phyloP scores from a whole-genome alignment of 2,329 filamentous ascomycete species.

The Venturia nashicola region DNA sequence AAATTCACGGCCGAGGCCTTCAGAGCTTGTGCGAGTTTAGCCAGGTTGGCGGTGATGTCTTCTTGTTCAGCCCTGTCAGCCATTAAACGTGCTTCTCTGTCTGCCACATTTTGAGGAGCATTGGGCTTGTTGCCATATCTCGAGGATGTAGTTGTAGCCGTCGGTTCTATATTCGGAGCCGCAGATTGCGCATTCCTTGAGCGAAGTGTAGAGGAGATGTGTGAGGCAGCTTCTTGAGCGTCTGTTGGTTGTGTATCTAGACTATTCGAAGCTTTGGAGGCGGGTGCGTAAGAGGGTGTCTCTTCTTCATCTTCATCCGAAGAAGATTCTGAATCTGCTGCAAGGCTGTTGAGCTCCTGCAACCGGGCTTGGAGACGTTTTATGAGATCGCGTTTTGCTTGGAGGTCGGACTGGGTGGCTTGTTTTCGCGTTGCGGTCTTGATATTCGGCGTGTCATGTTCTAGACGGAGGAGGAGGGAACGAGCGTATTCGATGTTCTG shows the following conservation, averaged over 20 bases:
- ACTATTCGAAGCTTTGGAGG: slow-evolving; percentile 17
- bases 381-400: slow-evolving; percentile 51
- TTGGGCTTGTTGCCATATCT: not conserved
- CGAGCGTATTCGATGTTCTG: slow-evolving; percentile 64
- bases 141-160: not conserved
- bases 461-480: slow-evolving; percentile 46
- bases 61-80: slow-evolving; percentile 75
- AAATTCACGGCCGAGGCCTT: slow-evolving; percentile 66
- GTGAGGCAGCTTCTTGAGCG: not conserved
- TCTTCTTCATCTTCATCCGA: slow-evolving; percentile 27
- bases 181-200: slow-evolving; percentile 10
- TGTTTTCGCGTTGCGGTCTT: slow-evolving; percentile 49
- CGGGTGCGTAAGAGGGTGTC: slow-evolving; percentile 16
- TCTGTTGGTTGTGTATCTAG: slow-evolving; percentile 9
- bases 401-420: slow-evolving; percentile 51
- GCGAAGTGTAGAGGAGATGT: slow-evolving; percentile 1
- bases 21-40: slow-evolving; percentile 64
- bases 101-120: slow-evolving; percentile 13
- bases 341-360: slow-evolving; percentile 49
- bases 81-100: slow-evolving; percentile 57
- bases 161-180: not conserved
- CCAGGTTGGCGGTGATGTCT: slow-evolving; percentile 65
- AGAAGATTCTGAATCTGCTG: slow-evolving; percentile 26
- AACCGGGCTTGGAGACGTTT: slow-evolving; percentile 55
- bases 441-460: slow-evolving; percentile 4